phyloP scores from a whole-genome alignment of 176 grass and related monocot species.

The Dactylis glomerata region DNA sequence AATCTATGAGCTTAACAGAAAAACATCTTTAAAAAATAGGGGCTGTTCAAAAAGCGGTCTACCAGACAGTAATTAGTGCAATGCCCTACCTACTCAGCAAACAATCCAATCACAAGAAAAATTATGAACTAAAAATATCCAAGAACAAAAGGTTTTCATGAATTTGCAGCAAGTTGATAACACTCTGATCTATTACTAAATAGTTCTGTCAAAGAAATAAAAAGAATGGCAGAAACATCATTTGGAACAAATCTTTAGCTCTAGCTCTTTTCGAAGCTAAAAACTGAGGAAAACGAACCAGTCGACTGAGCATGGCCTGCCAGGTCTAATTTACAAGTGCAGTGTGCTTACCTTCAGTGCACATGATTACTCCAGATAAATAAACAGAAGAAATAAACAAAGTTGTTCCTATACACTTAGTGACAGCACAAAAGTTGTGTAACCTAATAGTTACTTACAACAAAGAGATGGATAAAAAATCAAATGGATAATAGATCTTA shows the following conservation, averaged over 20 bases:
- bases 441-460: background rate
- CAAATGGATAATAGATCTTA: background rate
- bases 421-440: background rate
- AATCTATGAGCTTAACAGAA: background rate
- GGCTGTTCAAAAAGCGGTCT: background rate
- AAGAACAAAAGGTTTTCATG: background rate
- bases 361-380: background rate
- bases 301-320: background rate
- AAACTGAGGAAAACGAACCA: background rate
- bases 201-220: background rate
- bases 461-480: background rate
- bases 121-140: background rate
- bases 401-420: background rate
- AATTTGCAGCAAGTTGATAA: background rate
- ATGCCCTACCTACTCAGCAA: background rate
- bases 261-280: background rate
- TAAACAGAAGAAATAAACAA: background rate
- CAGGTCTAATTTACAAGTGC: background rate
- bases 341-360: background rate
- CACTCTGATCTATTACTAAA: background rate
- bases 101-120: background rate
- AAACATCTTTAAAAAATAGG: background rate
- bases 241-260: background rate
- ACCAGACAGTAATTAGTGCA: slow-evolving; percentile 1
- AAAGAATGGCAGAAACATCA: background rate